phyloP scores from a whole-genome alignment of 129 eudicot genomes.

The Flaveria ramosissima region DNA sequence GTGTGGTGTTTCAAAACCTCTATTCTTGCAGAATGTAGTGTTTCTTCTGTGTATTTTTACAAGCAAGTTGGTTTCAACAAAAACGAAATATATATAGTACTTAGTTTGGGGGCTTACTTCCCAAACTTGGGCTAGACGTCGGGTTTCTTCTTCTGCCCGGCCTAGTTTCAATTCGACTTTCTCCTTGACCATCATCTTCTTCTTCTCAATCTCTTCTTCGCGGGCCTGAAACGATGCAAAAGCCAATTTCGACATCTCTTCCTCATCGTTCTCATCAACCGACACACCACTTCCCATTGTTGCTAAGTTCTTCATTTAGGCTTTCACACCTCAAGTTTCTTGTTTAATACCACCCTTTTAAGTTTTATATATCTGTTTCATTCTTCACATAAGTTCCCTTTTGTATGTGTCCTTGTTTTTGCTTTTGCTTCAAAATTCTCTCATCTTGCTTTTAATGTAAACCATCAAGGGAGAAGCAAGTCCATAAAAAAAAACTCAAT shows the following conservation, averaged over 20 bases:
- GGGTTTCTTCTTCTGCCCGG: conserved; percentile 66
- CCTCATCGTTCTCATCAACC: conserved; percentile 49
- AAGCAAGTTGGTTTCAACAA: too few relatives aligned
- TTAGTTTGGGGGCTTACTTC: conserved; percentile 45
- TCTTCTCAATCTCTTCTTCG: conserved; percentile 79
- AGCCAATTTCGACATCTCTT: conserved; percentile 49
- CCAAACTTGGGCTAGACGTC: conserved; percentile 74
- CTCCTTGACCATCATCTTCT: conserved; percentile 56
- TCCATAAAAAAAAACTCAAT: not conserved
- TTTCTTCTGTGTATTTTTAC: too few relatives aligned
- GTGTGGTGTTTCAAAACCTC: too few relatives aligned
- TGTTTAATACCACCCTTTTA: conserved; percentile 2
- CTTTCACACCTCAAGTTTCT: conserved; percentile 19
- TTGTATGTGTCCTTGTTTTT: conserved; percentile 43
- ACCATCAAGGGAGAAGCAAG: conserved; percentile 31
- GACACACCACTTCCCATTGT: conserved; percentile 49
- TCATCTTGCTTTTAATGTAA: conserved; percentile 33
- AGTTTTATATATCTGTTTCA: conserved; percentile 25
- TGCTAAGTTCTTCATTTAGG: conserved; percentile 47
- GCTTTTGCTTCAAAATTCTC: conserved; percentile 48
- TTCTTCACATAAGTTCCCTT: conserved; percentile 22
- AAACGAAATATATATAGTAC: not conserved
- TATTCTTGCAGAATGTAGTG: too few relatives aligned
- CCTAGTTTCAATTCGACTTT: conserved; percentile 60
- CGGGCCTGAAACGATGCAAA: conserved; percentile 58